Evolutionary conservation across 2,329 filamentous ascomycete species (phyloP), one percentile per base, ranked within the genome.

Genomic region (Hirsutella minnesotensis): DNA sequence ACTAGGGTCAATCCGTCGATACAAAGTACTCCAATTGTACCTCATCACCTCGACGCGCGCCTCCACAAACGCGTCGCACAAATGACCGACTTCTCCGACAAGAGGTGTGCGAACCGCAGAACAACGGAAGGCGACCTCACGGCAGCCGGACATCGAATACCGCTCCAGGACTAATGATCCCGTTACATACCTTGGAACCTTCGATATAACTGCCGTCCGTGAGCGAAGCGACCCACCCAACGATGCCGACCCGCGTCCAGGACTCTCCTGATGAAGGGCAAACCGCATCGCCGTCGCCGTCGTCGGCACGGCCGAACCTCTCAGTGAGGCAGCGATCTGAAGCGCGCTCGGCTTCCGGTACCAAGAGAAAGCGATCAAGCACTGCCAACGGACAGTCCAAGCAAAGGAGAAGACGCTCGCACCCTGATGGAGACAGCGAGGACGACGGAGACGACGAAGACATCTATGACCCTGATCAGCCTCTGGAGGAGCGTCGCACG

Each of bases 401-500:
- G 49, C 54, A 19, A 37, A 50, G 39, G 8, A 49, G 37, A 45
- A 53, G 38, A 47, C 49, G 39, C 38, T 51, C 15, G 13, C 45
- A 38, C 7, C 45, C 46, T 16, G 46, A 50, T 5, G 41, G 16
- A 3, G 47, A 51, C 4, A 42, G 50, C 15, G 48, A 47, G 27
- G 45, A 47, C 8, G 40, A 51, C 24, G 45, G 46, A 8, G 40
- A 51, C 24, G 45, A 47, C 20, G 50, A 51, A 16, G 69, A 75
- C 18, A 67, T 70, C 5, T 94, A 89, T 60, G 84, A 95, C 55
- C 89, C 88, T 1, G 81, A 94, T 47, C 90, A 95, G 57, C 72
- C 86, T 44, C 69, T 83, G 12, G 76, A 83, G 36, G 76, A 88
- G 60, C 78, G 87, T 34, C 75, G 89, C 20, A 65, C 70, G 42